These are phyloP conservation scores for Dothideomycetes sp. DNA, from an alignment of 2,329 filamentous ascomycete genomes.

Conservation along the genomic window DNA sequence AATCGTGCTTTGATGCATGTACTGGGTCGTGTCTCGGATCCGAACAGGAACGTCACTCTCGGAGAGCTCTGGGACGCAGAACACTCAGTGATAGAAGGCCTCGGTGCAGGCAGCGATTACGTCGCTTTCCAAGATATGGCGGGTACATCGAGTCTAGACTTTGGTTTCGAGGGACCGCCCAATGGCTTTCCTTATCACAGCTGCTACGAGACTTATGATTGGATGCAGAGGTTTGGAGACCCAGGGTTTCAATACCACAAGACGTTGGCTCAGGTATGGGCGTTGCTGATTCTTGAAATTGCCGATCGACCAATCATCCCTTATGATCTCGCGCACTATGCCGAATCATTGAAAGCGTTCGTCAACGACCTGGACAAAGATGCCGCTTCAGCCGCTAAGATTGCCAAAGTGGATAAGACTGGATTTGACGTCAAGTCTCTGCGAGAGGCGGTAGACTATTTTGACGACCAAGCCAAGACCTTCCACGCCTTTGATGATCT, in stretches of 20 bases:
- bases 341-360: conserved; percentile 54
- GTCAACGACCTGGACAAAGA: conserved; percentile 59
- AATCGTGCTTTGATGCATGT: conserved; percentile 61
- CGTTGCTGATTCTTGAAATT: conserved; percentile 75
- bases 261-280: conserved; percentile 68
- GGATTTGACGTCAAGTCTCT: conserved; percentile 50
- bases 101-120: conserved; percentile 73
- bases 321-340: conserved; percentile 70
- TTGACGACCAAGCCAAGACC: conserved; percentile 50
- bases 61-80: conserved; percentile 65
- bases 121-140: conserved; percentile 87
- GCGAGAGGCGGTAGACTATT: conserved; percentile 51
- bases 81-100: conserved; percentile 52
- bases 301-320: conserved; percentile 73
- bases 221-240: conserved; percentile 73
- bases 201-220: conserved; percentile 83
- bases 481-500: conserved; percentile 69
- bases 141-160: conserved; percentile 77
- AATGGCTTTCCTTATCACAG: conserved; percentile 62
- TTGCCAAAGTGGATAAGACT: conserved; percentile 9
- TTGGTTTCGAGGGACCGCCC: conserved; percentile 60
- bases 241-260: conserved; percentile 71
- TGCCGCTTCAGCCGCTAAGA: conserved; percentile 34
- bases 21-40: conserved; percentile 66
- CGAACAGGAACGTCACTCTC: conserved; percentile 60